Base-by-base conservation (phyloP, 345 rosid genomes). In the Pseudoturritis turrita region DNA sequence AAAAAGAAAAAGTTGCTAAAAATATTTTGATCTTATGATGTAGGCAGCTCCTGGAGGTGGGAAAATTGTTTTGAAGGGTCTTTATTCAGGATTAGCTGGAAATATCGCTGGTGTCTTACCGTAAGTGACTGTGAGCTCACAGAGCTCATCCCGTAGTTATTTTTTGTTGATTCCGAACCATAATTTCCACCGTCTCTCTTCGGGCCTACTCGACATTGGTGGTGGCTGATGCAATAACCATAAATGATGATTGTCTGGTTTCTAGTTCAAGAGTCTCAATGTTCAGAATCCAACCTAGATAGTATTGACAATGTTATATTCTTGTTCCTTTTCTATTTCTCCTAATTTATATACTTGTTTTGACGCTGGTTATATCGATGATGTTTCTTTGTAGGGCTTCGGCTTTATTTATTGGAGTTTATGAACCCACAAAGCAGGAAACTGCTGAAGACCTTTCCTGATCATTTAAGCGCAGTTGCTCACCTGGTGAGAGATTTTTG, bases 31-130 rank as follows among this genome's bases (percentile, higher is more conserved):
- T 17, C 25, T 25, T 62, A 40, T 62, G 31, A 22, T 70, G 31
- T 74, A 91, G 98, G 98, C 87, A 49, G 96, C 80, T 82, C 93
- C 78, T 54, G 97, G 96, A 58, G 96, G 96, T 78, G 96, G 89
- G 6, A 81, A 89, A 79, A 91, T 95, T 79, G 75, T 71, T 50
- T 80, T 83, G 71, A 88, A 84, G 82, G 99, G 96, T 76, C 89
- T 95, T 64, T 95, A 95, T 83, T 95, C 99, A 68, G 99, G 99
- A 78, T 81, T 95, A 80, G 84, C 87, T 52, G 98, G 96, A 76
- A 95, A 95, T 74, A 77, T 95, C 63, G 96, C 85, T 67, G 98
- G 99, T 26, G 99, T 91, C 78, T 83, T 91, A 72, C 96, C 98
- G 98, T 91, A 81, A 84, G 97, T 83, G 15, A 67, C 68, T 15